Base-by-base conservation (phyloP, 306 rosid species). In the Styphnolobium japonicum region DNA sequence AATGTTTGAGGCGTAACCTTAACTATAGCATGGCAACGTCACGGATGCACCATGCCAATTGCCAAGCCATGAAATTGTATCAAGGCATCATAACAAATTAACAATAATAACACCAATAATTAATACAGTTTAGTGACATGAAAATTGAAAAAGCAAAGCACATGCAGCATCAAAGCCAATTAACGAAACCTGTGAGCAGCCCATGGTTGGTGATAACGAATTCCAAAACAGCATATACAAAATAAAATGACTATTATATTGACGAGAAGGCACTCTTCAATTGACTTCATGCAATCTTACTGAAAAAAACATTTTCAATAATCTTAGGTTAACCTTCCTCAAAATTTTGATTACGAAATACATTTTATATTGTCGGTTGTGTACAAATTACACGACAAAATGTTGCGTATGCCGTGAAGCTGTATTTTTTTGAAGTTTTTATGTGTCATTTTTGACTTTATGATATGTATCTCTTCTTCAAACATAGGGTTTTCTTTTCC, bases 261-360 rank as follows among this genome's bases (percentile, higher is more conserved):
- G 71, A 69, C 37, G 2, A n/a, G 29, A 60, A 70, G 29, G 29
- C 60, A 21, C 63, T 40, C 27, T 57, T 60, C 11, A 52, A 68
- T 83, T 84, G 78, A 75, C 71, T 75, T 69, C 51, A 39, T 37
- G 56, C n/a, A 77, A 29, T 34, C 67, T 37, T 57, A 0, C 2
- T 22, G 39, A 39, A 63, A 12, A 60, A n/a, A 36, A 61, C 33
- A 8, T 23, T 0, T 1, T 23, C 18, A 66, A 23, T n/a, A 15
- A 65, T 72, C 4, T 51, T 57, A 49, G 43, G 82, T 83, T 80
- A 82, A 77, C 79, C n/a, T 52, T 16, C 61, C 29, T 14, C 43
- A 75, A 84, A 55, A 9, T 3, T 81, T 46, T 77, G 15, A 56
- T 40, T 29, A 51, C 42, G 12, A 34, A 37, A 64, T 36, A 21